Evolutionary conservation across 164 flowering plant genomes (phyloP).

Genomic region (Sextonia rubra): DNA sequence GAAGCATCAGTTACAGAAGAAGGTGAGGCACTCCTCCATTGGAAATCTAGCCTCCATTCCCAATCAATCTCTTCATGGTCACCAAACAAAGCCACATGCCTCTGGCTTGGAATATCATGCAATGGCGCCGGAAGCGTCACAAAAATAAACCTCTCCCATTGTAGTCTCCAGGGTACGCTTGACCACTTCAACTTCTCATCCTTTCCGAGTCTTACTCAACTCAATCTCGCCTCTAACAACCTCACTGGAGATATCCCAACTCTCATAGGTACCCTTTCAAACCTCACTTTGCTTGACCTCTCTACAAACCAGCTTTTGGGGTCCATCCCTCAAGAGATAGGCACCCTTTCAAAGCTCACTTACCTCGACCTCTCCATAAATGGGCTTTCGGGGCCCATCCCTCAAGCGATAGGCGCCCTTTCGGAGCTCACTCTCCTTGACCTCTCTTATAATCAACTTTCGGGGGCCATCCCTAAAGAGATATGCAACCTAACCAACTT

Average conservation of each 20-base stretch:
- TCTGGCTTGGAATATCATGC: neutral
- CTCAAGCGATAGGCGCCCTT: no score
- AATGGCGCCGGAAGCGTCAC: conserved; percentile 1
- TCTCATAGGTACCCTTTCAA: neutral
- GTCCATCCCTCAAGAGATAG: neutral
- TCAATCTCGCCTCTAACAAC: neutral
- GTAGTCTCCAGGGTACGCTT: neutral
- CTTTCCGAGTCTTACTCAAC: neutral
- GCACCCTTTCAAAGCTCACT: neutral
- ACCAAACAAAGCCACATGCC: neutral
- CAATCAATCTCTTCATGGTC: neutral
- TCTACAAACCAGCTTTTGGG: neutral
- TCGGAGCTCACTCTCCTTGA: no score
- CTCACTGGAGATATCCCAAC: neutral
- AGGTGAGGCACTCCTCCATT: neutral
- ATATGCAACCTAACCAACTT: neutral
- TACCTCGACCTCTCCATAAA: neutral
- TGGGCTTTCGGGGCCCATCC: no score
- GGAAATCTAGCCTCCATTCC: neutral
- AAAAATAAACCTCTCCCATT: neutral
- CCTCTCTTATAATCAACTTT: neutral
- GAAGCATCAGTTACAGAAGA: neutral
- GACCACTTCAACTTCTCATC: conserved; percentile 4
- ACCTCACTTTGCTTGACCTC: neutral
- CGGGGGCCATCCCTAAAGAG: neutral